Conservation (phyloP, 2,329 filamentous ascomycete species). For the Alternaria dauci region DNA sequence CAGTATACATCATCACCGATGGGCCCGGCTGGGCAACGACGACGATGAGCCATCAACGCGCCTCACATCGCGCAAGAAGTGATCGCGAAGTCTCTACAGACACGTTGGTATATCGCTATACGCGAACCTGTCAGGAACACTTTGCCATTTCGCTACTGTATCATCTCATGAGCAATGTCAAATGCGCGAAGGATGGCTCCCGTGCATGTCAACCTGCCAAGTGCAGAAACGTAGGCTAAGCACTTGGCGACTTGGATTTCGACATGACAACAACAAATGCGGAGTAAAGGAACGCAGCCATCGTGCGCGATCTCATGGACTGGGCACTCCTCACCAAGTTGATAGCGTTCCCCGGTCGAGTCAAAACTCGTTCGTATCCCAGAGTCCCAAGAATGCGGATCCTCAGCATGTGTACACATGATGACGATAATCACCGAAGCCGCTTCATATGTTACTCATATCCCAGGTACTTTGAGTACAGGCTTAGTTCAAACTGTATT, state of each 20-base stretch:
- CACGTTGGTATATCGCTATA: neutral
- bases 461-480: neutral
- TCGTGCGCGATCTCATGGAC: neutral
- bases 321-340: neutral
- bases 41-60: neutral
- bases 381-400: neutral
- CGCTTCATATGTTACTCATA: neutral
- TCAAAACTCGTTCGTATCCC: neutral
- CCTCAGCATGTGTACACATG: neutral
- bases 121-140: neutral
- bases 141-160: neutral
- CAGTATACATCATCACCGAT: conserved; percentile 1
- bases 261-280: conserved; percentile 1
- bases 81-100: neutral
- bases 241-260: conserved; percentile 12
- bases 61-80: neutral
- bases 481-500: neutral
- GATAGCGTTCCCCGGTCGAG: neutral
- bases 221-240: conserved; percentile 7
- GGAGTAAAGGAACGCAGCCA: conserved; percentile 5
- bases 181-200: neutral
- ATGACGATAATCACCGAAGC: neutral
- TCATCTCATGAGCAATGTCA: neutral
- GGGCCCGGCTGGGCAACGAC: conserved; percentile 10
- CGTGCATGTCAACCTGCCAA: conserved; percentile 3